Evolutionary conservation across 2,329 filamentous ascomycete species (phyloP).

Genomic region (Remersonia thermophila): DNA sequence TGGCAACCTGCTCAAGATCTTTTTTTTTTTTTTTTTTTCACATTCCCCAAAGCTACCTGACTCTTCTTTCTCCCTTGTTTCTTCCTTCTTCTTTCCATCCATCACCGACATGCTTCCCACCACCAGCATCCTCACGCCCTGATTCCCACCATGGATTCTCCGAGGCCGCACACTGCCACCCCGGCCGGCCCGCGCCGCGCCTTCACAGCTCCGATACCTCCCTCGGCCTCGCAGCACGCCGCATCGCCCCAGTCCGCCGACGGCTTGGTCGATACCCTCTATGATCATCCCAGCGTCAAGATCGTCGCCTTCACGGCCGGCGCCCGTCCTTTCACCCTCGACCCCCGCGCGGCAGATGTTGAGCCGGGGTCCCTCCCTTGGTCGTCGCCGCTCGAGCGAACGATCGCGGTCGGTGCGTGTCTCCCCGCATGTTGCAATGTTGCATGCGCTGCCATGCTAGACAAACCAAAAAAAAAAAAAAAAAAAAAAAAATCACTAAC

Average conservation of each 20-base stretch:
- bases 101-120: constrained; percentile 2
- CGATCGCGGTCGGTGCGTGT: constrained; percentile 60
- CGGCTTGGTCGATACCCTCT: constrained; percentile 54
- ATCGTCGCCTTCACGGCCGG: constrained; percentile 45
- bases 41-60: no score
- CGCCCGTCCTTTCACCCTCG: constrained; percentile 21
- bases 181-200: constrained; percentile 18
- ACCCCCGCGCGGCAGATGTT: constrained; percentile 28
- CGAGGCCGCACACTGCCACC: constrained; percentile 14
- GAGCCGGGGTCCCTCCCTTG: constrained; percentile 56
- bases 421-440: no score
- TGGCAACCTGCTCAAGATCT: no score
- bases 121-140: no score
- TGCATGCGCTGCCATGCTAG: no score
- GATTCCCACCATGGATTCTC: constrained; percentile 19
- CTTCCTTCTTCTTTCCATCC: background rate
- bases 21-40: background rate
- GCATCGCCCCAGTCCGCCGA: constrained; percentile 17
- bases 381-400: constrained; percentile 65
- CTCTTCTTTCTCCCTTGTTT: background rate
- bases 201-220: constrained; percentile 27
- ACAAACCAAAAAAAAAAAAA: no score
- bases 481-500: no score
- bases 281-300: constrained; percentile 59
- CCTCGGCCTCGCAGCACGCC: constrained; percentile 15